Conservation (phyloP, 2,329 filamentous ascomycete species). For the Xylariaceae sp. region DNA sequence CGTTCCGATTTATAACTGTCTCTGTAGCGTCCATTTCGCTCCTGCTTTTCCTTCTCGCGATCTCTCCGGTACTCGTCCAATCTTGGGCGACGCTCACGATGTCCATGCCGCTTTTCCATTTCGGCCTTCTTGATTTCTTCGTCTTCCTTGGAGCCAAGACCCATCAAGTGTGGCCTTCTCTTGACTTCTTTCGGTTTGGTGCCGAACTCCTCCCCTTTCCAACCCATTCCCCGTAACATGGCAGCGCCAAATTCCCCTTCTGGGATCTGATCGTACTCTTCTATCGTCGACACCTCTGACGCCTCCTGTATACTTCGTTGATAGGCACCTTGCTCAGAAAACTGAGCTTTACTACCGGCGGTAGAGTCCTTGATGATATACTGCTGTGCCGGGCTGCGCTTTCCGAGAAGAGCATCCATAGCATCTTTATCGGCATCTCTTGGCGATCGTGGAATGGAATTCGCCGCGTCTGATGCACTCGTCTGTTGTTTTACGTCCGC, state of each 20-base stretch:
- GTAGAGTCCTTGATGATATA: conserved; percentile 45
- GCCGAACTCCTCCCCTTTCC: conserved; percentile 65
- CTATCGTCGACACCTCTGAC: conserved; percentile 69
- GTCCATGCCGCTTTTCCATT: conserved; percentile 41
- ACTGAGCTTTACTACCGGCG: conserved; percentile 20
- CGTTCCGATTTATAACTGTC: conserved; percentile 44
- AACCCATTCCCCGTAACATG: conserved; percentile 87
- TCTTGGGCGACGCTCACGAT: conserved; percentile 38
- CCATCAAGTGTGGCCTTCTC: conserved; percentile 72
- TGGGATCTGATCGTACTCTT: conserved; percentile 82
- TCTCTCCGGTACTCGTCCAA: conserved; percentile 47
- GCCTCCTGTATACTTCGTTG: conserved; percentile 63
- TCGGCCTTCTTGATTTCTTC: conserved; percentile 64
- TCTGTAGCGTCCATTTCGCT: conserved; percentile 37
- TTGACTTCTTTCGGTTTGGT: conserved; percentile 56
- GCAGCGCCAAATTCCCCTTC: conserved; percentile 94
- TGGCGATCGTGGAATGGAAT: conserved; percentile 2
- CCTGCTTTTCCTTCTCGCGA: conserved; percentile 40
- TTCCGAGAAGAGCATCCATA: conserved; percentile 60
- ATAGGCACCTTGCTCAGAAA: conserved; percentile 64
- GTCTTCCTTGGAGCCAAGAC: conserved; percentile 81
- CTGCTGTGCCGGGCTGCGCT: conserved; percentile 40
- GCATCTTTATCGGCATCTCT: conserved; percentile 48
- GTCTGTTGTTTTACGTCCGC: conserved; percentile 3
- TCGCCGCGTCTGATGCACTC: conserved; percentile 15